These are phyloP conservation scores for Mycena galericulata DNA, from an alignment of 768 basidiomycete species.

Conservation along the genomic window DNA sequence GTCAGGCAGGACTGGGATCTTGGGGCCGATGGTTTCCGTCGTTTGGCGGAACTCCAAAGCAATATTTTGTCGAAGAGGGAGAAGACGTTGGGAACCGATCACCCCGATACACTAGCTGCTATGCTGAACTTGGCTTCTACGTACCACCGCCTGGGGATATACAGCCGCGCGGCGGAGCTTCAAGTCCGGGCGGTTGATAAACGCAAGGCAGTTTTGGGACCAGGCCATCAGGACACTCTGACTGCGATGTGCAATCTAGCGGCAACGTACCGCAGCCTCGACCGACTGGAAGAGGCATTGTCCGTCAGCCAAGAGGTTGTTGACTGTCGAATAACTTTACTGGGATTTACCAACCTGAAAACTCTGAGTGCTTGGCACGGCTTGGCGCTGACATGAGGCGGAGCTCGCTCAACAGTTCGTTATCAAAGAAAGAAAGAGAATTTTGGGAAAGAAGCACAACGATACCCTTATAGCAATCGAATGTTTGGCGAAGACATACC, in stretches of 20 bases:
- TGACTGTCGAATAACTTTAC: not conserved
- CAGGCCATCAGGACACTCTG: constrained; percentile 6
- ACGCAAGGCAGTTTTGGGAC: not conserved
- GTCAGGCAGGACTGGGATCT: not conserved
- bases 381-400: constrained; percentile 8
- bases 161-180: not conserved
- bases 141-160: not conserved
- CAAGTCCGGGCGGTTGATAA: constrained; percentile 3
- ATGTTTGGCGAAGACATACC: constrained; percentile 10
- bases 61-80: not conserved
- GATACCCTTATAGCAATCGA: constrained; percentile 12
- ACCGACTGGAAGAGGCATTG: constrained; percentile 1
- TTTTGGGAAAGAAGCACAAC: constrained; percentile 4
- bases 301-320: not conserved
- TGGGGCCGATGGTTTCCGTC: constrained; percentile 1
- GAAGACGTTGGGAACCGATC: not conserved
- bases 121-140: constrained; percentile 14
- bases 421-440: not conserved
- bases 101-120: not conserved
- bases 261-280: constrained; percentile 1
- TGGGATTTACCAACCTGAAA: not conserved
- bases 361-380: constrained; percentile 4
- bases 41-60: not conserved
- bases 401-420: not conserved
- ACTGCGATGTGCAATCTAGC: constrained; percentile 9